phyloP scores from a whole-genome alignment of 2,329 filamentous ascomycete species.

The Bertia moriformis region DNA sequence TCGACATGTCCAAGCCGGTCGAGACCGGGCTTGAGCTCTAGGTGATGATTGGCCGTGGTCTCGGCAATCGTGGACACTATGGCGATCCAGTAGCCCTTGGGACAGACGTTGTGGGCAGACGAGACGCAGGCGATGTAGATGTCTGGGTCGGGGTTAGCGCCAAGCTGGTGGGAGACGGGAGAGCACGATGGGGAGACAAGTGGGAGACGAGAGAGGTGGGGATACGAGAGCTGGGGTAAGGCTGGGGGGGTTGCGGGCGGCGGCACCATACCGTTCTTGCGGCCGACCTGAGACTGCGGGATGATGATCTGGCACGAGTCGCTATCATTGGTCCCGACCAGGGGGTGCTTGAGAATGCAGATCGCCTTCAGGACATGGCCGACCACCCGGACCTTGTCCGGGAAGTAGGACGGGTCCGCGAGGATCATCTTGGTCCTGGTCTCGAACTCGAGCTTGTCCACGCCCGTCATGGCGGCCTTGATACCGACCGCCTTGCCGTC shows the following conservation, averaged over 20 bases:
- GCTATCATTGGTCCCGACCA: constrained; percentile 73
- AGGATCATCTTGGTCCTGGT: constrained; percentile 95
- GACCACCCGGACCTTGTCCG: constrained; percentile 70
- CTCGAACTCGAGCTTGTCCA: constrained; percentile 84
- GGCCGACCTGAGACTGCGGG: constrained; percentile 89
- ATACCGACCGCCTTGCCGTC: constrained; percentile 83
- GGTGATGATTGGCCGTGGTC: constrained; percentile 78
- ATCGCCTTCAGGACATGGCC: constrained; percentile 91
- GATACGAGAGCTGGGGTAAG: not conserved
- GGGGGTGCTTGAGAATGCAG: constrained; percentile 89
- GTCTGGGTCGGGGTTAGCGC: constrained; percentile 36
- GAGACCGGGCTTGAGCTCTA: constrained; percentile 83
- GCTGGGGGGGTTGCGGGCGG: not conserved
- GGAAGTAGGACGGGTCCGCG: constrained; percentile 93
- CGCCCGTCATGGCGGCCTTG: constrained; percentile 89
- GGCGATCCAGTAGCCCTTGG: constrained; percentile 96
- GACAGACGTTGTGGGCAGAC: constrained; percentile 91
- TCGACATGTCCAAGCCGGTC: constrained; percentile 86
- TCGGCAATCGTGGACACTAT: constrained; percentile 97
- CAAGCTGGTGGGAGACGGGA: constrained; percentile 3
- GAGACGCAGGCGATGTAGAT: constrained; percentile 96
- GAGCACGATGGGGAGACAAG: not conserved
- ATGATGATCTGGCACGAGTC: constrained; percentile 95
- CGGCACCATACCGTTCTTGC: constrained; percentile 67
- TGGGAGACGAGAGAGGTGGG: not conserved